These are phyloP conservation scores for Coniochaeta sp. DNA, from an alignment of 2,329 filamentous ascomycete genomes.

Conservation along the genomic window DNA sequence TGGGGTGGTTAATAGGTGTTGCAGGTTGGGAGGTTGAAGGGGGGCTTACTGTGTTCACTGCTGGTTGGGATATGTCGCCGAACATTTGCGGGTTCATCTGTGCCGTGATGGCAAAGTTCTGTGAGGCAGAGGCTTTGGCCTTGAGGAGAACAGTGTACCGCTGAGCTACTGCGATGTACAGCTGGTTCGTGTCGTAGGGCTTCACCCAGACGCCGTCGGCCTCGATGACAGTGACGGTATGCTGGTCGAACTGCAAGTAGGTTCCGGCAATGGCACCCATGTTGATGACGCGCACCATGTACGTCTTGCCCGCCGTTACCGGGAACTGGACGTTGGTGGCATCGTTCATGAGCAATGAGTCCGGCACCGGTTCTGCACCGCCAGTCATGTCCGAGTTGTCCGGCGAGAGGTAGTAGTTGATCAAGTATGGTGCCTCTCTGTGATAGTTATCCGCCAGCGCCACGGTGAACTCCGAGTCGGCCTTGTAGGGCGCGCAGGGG, in stretches of 20 bases:
- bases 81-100: slow-evolving; percentile 67
- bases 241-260: slow-evolving; percentile 60
- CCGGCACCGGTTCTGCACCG: slow-evolving; percentile 57
- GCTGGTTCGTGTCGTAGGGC: slow-evolving; percentile 47
- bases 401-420: slow-evolving; percentile 41
- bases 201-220: slow-evolving; percentile 65
- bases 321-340: slow-evolving; percentile 50
- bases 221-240: slow-evolving; percentile 62
- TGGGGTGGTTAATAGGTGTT: slow-evolving; percentile 33
- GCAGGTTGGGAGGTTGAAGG: not conserved
- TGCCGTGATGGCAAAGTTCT: slow-evolving; percentile 60
- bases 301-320: slow-evolving; percentile 61
- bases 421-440: slow-evolving; percentile 38
- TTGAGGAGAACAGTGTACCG: slow-evolving; percentile 56
- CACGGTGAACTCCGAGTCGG: slow-evolving; percentile 55
- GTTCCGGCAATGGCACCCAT: slow-evolving; percentile 64
- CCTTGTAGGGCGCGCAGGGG: slow-evolving; percentile 45
- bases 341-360: slow-evolving; percentile 65
- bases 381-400: slow-evolving; percentile 33
- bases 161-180: slow-evolving; percentile 62
- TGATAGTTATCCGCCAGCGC: slow-evolving; percentile 68
- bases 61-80: slow-evolving; percentile 29
- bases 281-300: slow-evolving; percentile 65
- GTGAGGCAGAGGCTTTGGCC: slow-evolving; percentile 50
- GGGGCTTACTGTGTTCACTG: not conserved